Evolutionary conservation across 768 basidiomycete species (phyloP).

Genomic region (Coprinopsis strossmayeri): DNA sequence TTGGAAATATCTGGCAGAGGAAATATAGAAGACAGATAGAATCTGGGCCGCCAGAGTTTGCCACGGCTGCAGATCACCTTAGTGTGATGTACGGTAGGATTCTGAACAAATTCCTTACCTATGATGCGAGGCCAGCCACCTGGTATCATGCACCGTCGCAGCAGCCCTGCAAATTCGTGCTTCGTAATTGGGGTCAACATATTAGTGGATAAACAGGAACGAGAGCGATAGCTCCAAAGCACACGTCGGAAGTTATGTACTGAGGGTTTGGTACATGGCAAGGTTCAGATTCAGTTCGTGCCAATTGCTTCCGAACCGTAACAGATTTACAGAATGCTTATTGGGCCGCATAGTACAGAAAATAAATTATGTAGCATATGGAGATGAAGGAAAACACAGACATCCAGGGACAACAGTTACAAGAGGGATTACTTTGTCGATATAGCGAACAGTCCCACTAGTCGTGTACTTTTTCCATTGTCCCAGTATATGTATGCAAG

Average conservation of each 20-base stretch:
- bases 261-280: too few relatives aligned
- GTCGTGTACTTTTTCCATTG: conserved; percentile 9
- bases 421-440: conserved; percentile 1
- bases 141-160: background rate
- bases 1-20: conserved; percentile 36
- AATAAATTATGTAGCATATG: background rate
- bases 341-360: too few relatives aligned
- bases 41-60: conserved; percentile 79
- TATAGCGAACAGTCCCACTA: conserved; percentile 6
- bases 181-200: background rate
- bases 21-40: conserved; percentile 76
- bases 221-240: too few relatives aligned
- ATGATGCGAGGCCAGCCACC: conserved; percentile 3
- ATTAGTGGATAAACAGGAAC: background rate
- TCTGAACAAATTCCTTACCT: background rate
- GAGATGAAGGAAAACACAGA: too few relatives aligned
- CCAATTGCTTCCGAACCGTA: background rate
- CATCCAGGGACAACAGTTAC: conserved; percentile 3
- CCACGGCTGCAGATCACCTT: conserved; percentile 45
- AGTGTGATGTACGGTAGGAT: background rate
- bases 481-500: conserved; percentile 9
- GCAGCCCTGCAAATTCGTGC: conserved; percentile 3
- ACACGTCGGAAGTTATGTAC: too few relatives aligned
- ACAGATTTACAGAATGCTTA: too few relatives aligned
- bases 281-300: too few relatives aligned